Conservation (phyloP, 352 stramenopile species). For the Pythium sukuiense region DNA sequence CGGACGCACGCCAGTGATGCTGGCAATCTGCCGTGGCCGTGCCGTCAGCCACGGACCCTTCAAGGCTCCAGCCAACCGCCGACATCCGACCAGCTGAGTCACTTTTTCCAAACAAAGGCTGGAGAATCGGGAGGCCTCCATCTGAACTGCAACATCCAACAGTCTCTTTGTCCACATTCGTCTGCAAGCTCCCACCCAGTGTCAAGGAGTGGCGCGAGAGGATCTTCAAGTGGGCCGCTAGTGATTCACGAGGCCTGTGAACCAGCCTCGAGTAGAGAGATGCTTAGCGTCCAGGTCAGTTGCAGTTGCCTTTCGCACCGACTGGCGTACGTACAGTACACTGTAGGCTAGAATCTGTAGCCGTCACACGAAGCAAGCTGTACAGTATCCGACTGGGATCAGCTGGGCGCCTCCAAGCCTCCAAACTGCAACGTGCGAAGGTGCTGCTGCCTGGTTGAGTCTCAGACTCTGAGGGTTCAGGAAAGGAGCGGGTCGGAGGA, state of each 20-base stretch:
- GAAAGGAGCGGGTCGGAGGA: neutral
- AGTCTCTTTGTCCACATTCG: slow-evolving; percentile 15
- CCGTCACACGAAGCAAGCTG: neutral
- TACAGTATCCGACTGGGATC: neutral
- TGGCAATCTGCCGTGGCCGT: neutral
- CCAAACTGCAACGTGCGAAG: slow-evolving; percentile 29
- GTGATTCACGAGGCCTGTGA: neutral
- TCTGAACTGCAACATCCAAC: slow-evolving; percentile 23
- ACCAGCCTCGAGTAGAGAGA: too few relatives aligned
- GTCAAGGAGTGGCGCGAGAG: neutral
- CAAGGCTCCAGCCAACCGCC: too few relatives aligned
- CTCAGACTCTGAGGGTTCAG: neutral
- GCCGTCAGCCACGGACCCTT: neutral
- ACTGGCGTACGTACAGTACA: neutral
- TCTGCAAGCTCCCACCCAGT: slow-evolving; percentile 11
- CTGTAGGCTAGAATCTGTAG: neutral
- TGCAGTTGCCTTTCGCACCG: neutral
- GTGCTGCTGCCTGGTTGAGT: neutral
- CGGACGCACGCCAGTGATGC: neutral
- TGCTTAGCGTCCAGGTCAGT: neutral
- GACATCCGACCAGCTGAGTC: neutral
- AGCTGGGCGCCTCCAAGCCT: slow-evolving; percentile 5
- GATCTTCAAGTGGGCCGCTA: slow-evolving; percentile 17
- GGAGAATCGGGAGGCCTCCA: neutral
- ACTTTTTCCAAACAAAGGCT: neutral